Evolutionary conservation across 345 rosid genomes (phyloP).

Genomic region (Passiflora organensis): DNA sequence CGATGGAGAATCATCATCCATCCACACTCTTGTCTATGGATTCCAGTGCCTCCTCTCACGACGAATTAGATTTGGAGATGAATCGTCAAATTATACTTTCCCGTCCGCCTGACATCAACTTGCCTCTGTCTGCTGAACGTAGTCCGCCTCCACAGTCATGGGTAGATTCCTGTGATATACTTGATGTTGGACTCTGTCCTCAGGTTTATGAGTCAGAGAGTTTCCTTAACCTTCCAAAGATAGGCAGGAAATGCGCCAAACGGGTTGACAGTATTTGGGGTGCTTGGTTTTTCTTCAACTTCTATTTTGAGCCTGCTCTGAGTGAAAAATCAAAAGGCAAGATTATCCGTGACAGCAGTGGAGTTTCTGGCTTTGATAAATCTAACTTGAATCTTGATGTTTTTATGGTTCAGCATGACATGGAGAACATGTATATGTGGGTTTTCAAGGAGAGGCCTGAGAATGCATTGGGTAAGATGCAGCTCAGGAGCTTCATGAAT

Average conservation of each 20-base stretch:
- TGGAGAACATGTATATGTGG: slow-evolving; percentile 31
- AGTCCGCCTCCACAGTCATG: slow-evolving; percentile 16
- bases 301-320: slow-evolving; percentile 20
- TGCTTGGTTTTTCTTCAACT: slow-evolving; percentile 28
- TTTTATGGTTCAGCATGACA: slow-evolving; percentile 28
- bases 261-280: slow-evolving; percentile 25
- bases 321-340: slow-evolving; percentile 23
- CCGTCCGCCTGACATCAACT: slow-evolving; percentile 23
- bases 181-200: slow-evolving; percentile 20
- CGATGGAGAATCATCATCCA: slow-evolving; percentile 24
- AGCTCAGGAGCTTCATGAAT: slow-evolving; percentile 27
- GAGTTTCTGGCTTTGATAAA: slow-evolving; percentile 20
- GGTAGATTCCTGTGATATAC: slow-evolving; percentile 22
- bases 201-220: slow-evolving; percentile 23
- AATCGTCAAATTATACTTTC: slow-evolving; percentile 18
- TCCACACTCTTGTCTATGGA: slow-evolving; percentile 23
- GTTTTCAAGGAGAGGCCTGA: slow-evolving; percentile 30
- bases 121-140: slow-evolving; percentile 16
- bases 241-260: slow-evolving; percentile 24
- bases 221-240: slow-evolving; percentile 13
- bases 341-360: slow-evolving; percentile 18
- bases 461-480: slow-evolving; percentile 30
- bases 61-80: slow-evolving; percentile 20
- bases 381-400: slow-evolving; percentile 22
- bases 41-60: slow-evolving; percentile 23